A percentile compares a stretch with the other conserved stretches of the same genome.
phyloP scores from a whole-genome alignment of 345 rosid genomes.

The Geranium rotundifolium region DNA sequence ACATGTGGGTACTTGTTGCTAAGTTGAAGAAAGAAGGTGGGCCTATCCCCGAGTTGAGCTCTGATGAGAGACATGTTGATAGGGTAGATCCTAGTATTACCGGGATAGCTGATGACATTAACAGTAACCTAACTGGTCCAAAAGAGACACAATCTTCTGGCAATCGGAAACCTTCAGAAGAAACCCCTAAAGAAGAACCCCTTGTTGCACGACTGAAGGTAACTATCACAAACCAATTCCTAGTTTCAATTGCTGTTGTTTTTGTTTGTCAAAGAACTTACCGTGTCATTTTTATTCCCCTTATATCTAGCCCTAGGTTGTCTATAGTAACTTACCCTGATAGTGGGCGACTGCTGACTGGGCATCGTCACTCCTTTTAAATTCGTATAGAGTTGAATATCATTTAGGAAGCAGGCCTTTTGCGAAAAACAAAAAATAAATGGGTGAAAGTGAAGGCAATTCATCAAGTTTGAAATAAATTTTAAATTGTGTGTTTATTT shows the following conservation, averaged over 20 bases:
- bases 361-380: no score
- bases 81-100: conserved; percentile 23
- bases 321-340: no score
- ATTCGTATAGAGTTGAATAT: no score
- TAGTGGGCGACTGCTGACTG: no score
- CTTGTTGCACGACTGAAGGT: conserved; percentile 93
- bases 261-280: neutral
- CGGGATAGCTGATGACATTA: conserved; percentile 28
- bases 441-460: no score
- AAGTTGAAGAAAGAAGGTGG: conserved; percentile 80
- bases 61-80: conserved; percentile 27
- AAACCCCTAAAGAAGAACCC: conserved; percentile 65
- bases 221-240: conserved; percentile 1
- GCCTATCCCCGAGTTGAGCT: conserved; percentile 35
- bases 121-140: conserved; percentile 19
- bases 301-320: no score
- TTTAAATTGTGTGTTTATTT: no score
- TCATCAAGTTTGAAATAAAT: no score
- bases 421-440: no score
- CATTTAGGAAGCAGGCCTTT: no score
- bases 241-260: neutral
- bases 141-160: conserved; percentile 44
- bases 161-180: conserved; percentile 41
- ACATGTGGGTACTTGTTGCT: conserved; percentile 99
- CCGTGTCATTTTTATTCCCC: no score